Evolutionary conservation across 495 filamentous ascomycete genomes (phyloP).

Genomic region (Hypoxylon perforatum): DNA sequence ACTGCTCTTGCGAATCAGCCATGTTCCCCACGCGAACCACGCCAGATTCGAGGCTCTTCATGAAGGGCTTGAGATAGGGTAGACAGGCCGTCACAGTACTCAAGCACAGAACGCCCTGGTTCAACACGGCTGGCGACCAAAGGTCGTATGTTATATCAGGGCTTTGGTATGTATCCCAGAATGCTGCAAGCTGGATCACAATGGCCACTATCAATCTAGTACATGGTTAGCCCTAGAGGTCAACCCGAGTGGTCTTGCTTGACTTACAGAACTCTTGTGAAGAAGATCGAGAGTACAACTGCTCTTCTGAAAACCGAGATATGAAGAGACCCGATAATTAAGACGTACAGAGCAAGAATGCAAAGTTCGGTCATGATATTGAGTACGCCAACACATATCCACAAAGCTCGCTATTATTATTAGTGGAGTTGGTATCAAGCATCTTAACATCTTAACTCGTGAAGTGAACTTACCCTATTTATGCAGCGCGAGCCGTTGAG

Average conservation of each 20-base stretch:
- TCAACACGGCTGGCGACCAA: conserved; percentile 48
- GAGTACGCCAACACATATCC: conserved; percentile 50
- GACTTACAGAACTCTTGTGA: conserved; percentile 52
- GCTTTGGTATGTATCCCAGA: conserved; percentile 28
- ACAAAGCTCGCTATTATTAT: conserved; percentile 48
- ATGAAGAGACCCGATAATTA: conserved; percentile 52
- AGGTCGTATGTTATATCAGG: conserved; percentile 40
- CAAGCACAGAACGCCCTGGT: conserved; percentile 51
- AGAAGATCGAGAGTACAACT: conserved; percentile 48
- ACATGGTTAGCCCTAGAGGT: too few species aligned
- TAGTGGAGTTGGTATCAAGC: conserved; percentile 16
- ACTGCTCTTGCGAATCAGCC: conserved; percentile 16
- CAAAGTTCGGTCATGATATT: conserved; percentile 53
- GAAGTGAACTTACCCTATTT: conserved; percentile 51
- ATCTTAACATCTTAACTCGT: too few species aligned
- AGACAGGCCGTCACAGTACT: conserved; percentile 58
- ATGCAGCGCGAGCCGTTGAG: conserved; percentile 49
- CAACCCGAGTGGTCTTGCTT: too few species aligned
- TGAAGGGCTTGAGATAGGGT: conserved; percentile 60
- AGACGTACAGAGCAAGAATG: conserved; percentile 48
- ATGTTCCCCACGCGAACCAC: conserved; percentile 54
- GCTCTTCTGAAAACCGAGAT: conserved; percentile 47
- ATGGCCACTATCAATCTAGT: too few species aligned
- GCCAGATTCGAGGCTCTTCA: conserved; percentile 56
- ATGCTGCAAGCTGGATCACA: conserved; percentile 49